phyloP scores from a whole-genome alignment of 257 asterid species.

The Plectranthus barbatus region DNA sequence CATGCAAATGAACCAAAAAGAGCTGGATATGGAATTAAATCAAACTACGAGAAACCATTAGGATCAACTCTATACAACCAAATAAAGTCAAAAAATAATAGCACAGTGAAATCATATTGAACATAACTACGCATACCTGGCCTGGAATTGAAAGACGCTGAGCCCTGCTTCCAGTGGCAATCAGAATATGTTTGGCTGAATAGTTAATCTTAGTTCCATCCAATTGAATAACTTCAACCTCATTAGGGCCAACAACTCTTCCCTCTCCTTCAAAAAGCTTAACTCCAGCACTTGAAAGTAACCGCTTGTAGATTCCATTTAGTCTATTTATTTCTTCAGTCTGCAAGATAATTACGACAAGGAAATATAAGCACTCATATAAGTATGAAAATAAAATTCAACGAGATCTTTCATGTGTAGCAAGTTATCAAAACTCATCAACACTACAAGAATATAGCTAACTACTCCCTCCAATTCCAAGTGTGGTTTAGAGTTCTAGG shows the following conservation, averaged over 20 bases:
- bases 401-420: not conserved
- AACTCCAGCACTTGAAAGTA: slow-evolving; percentile 84
- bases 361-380: not conserved
- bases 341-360: slow-evolving; percentile 19
- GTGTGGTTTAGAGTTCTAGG: too few species aligned
- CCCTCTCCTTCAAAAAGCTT: slow-evolving; percentile 98
- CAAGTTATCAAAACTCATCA: not conserved
- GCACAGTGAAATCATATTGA: too few species aligned
- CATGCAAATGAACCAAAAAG: not conserved
- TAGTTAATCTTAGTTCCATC: slow-evolving; percentile 90
- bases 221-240: slow-evolving; percentile 79
- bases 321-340: slow-evolving; percentile 88
- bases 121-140: slow-evolving; percentile 38
- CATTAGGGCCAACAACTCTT: slow-evolving; percentile 82
- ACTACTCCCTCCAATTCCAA: too few species aligned
- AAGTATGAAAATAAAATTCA: not conserved
- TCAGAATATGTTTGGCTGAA: slow-evolving; percentile 79
- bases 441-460: not conserved
- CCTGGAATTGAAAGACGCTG: slow-evolving; percentile 79
- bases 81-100: not conserved
- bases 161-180: slow-evolving; percentile 96
- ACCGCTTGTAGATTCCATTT: slow-evolving; percentile 80
- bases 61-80: not conserved
- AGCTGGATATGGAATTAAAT: not conserved
- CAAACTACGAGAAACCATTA: not conserved